phyloP scores from a whole-genome alignment of 2,329 filamentous ascomycete genomes.

The Penicillium sp. region DNA sequence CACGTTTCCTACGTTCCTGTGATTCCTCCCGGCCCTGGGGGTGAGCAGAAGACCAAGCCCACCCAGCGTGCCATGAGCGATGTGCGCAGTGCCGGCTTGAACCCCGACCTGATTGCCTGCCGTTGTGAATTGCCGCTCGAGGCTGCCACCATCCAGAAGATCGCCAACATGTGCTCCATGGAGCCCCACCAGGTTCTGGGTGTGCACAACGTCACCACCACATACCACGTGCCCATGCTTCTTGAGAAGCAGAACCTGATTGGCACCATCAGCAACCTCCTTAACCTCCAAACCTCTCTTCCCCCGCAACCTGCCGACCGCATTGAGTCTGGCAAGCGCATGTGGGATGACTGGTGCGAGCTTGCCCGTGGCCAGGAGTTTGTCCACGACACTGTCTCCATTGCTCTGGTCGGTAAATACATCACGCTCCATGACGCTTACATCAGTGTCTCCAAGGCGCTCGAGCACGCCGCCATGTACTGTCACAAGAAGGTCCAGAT shows the following conservation, averaged over 20 bases:
- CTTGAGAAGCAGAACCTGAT: slow-evolving; percentile 79
- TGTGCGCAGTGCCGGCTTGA: slow-evolving; percentile 76
- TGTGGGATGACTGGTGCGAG: slow-evolving; percentile 77
- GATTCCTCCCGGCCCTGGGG: slow-evolving; percentile 42
- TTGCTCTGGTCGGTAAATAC: slow-evolving; percentile 93
- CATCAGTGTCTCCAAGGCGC: slow-evolving; percentile 76
- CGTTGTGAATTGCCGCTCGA: slow-evolving; percentile 80
- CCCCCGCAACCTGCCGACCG: slow-evolving; percentile 47
- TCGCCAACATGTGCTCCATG: slow-evolving; percentile 86
- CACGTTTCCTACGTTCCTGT: slow-evolving; percentile 79
- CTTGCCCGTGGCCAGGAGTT: slow-evolving; percentile 68
- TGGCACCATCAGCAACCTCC: slow-evolving; percentile 62
- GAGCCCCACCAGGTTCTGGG: slow-evolving; percentile 81
- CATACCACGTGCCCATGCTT: slow-evolving; percentile 93
- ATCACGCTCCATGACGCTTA: slow-evolving; percentile 82
- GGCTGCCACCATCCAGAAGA: slow-evolving; percentile 75
- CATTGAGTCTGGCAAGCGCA: slow-evolving; percentile 63
- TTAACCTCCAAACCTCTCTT: slow-evolving; percentile 59
- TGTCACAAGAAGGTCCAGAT: slow-evolving; percentile 44
- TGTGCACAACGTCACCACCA: slow-evolving; percentile 84
- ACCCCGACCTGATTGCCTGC: slow-evolving; percentile 83
- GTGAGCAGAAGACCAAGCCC: slow-evolving; percentile 94
- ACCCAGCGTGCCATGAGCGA: slow-evolving; percentile 88
- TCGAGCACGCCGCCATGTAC: slow-evolving; percentile 20
- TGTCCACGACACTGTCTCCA: slow-evolving; percentile 69